Percentiles rank a stretch among this genome's conserved stretches.
phyloP scores from a whole-genome alignment of 2,329 filamentous ascomycete genomes.

The Botrytis medusae region DNA sequence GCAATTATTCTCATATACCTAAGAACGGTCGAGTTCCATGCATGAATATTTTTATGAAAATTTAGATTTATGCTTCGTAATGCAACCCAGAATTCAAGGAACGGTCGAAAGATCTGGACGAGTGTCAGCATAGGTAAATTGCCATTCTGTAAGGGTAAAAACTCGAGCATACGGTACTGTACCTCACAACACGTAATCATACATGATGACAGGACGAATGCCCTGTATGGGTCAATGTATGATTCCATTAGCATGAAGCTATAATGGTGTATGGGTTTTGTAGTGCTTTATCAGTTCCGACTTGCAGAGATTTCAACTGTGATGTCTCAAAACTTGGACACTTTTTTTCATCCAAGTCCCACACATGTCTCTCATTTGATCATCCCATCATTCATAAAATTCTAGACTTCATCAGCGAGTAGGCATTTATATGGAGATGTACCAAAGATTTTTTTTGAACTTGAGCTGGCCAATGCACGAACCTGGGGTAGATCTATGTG shows the following conservation, averaged over 20 bases:
- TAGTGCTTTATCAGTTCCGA: constrained; percentile 9
- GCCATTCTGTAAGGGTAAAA: not conserved
- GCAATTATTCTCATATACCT: not conserved
- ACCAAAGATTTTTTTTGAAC: not conserved
- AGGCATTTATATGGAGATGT: constrained; percentile 12
- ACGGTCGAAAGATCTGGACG: not conserved
- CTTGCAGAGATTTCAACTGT: constrained; percentile 15
- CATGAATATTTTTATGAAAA: constrained; percentile 4
- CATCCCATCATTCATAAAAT: not conserved
- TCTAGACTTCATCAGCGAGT: constrained; percentile 4
- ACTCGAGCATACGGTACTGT: constrained; percentile 1
- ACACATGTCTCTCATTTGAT: constrained; percentile 7
- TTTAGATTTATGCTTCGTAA: not conserved
- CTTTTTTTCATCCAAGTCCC: not conserved
- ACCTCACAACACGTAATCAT: constrained; percentile 15
- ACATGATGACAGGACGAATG: constrained; percentile 6
- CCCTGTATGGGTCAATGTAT: not conserved
- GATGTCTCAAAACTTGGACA: constrained; percentile 16
- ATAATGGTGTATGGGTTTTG: not conserved
- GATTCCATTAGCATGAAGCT: not conserved
- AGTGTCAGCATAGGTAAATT: not conserved
- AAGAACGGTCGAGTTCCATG: not conserved
- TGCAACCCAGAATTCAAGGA: not conserved
- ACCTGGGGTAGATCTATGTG: constrained; percentile 16
- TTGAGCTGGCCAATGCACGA: constrained; percentile 12